Evolutionary conservation across 2,329 filamentous ascomycete genomes (phyloP), one percentile per base, ranked within the genome.

Genomic region (Apiospora pterosperma): DNA sequence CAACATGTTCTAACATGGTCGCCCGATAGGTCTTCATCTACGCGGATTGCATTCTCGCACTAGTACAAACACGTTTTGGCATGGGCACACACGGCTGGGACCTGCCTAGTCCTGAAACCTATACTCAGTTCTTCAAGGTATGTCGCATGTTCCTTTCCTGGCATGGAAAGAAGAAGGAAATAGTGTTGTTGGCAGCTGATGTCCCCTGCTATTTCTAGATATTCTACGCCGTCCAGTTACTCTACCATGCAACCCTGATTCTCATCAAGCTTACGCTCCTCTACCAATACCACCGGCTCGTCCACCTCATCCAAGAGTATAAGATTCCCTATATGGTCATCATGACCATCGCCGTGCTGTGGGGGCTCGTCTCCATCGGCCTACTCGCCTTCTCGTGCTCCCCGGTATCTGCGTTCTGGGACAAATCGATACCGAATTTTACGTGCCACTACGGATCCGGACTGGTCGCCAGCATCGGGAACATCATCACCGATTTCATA

Each of bases 401-500:
- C 39, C 60, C 60, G 3, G 12, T 62, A 25, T 8, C 38, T 5
- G 39, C 60, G 10, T 62, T 62, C n/a, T 62, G 60, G 60, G 60
- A 62, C 39, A 38, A 38, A 6, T 25, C 34, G 34, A 28, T 60
- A 12, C 39, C 39, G 4, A 34, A 21, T 8, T 39, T 42, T 10
- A 48, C 28, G 7, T 62, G 60, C 60, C 31, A 42, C 39, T 34
- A 34, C 12, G 6, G 21, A 1, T 28, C 31, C 19, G 60, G 60
- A 14, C 39, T 44, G 16, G 39, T 44, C 28, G 38, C 60, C 8
- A 34, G 23, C 16, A 21, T 62, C 12, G 60, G 60, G 28, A 62
- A 62, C 60, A 48, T 62, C n/a, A 5, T 34, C 12, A 62, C 60
- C 28, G 60, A 62, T 25, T 62, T 62, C 39, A 36, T 62, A 16